Percentiles rank a stretch among this genome's conserved stretches.
Conservation (phyloP, 495 filamentous ascomycete genomes). For the Chaetomium cochliodes region DNA sequence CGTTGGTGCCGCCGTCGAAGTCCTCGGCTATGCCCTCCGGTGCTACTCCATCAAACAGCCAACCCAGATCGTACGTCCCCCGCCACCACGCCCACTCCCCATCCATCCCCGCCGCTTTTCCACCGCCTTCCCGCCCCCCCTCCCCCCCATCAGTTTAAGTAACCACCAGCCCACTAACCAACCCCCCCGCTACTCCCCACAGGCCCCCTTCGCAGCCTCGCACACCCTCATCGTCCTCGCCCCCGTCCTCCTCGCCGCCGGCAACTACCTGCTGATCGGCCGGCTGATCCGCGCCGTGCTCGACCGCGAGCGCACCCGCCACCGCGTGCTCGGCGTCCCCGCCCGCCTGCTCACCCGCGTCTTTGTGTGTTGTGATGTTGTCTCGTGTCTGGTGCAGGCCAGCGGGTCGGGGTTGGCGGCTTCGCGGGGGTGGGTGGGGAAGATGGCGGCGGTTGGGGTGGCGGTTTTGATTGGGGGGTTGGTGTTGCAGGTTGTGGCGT, state of each 20-base stretch:
- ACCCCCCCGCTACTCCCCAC: neutral
- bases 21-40: conserved; percentile 45
- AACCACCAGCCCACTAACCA: neutral
- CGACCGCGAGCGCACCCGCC: conserved; percentile 11
- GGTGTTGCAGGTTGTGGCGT: conserved; percentile 50
- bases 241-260: conserved; percentile 45
- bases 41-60: conserved; percentile 33
- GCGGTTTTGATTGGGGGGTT: conserved; percentile 47
- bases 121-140: neutral
- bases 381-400: conserved; percentile 43
- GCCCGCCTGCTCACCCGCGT: conserved; percentile 46
- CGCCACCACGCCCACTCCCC: conserved; percentile 28
- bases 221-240: conserved; percentile 55
- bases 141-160: no score
- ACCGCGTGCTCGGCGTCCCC: conserved; percentile 23
- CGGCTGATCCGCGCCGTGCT: conserved; percentile 47
- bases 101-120: neutral
- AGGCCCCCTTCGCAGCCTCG: conserved; percentile 56
- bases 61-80: conserved; percentile 23
- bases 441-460: conserved; percentile 37
- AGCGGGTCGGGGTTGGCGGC: conserved; percentile 32
- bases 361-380: conserved; percentile 41
- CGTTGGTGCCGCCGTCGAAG: conserved; percentile 42
- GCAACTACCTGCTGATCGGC: conserved; percentile 52
- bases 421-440: conserved; percentile 32